phyloP scores from a whole-genome alignment of 345 rosid species.

The Syzygium aromaticum region DNA sequence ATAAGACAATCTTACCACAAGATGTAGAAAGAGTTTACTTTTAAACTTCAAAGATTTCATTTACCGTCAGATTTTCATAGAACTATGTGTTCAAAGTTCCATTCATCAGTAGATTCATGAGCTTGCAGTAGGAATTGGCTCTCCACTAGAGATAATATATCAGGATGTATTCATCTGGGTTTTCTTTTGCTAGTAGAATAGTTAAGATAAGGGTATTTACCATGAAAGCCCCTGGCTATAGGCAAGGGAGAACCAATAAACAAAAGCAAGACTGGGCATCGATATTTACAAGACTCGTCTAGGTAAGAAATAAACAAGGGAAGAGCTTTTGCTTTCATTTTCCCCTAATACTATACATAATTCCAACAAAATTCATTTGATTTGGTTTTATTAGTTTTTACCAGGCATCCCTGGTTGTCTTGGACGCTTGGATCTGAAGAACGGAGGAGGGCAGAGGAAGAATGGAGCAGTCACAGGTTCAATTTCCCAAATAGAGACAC shows the following conservation, averaged over 20 bases:
- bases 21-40: background rate
- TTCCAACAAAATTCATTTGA: background rate
- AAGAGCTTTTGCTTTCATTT: background rate
- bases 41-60: background rate
- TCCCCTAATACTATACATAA: background rate
- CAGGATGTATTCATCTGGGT: background rate
- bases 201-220: background rate
- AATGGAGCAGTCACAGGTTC: constrained; percentile 94
- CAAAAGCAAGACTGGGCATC: background rate
- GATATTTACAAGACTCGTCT: background rate
- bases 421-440: constrained; percentile 70
- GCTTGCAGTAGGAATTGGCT: background rate
- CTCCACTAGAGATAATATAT: background rate
- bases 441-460: constrained; percentile 87
- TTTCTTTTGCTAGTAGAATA: background rate
- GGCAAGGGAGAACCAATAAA: background rate
- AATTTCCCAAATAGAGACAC: constrained; percentile 94
- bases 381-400: constrained; percentile 7
- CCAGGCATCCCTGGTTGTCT: constrained; percentile 85
- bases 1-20: background rate
- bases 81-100: background rate
- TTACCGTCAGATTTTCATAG: background rate
- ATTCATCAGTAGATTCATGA: background rate
- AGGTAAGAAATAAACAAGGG: background rate
- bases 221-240: background rate